Base-by-base conservation (phyloP, 192 early-diverging fungal genomes). In the Backusella australiensis region DNA sequence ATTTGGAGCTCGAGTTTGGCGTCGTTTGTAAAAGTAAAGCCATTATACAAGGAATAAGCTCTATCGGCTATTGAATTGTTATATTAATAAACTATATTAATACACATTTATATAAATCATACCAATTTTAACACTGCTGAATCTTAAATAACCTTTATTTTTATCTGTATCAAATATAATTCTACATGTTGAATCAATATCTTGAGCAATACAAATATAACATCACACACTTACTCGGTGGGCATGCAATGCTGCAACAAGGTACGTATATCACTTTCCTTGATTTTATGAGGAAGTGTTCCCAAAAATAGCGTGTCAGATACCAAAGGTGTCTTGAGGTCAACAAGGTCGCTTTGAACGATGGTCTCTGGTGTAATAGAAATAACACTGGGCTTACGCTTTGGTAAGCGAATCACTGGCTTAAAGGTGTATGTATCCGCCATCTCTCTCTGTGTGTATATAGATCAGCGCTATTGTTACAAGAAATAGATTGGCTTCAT, bases 11-110 rank as follows among this genome's bases (percentile, higher is more conserved):
- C 41, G 35, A 82, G 77, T 15, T 69, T 75, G 17, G 71, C 71
- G 42, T 74, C 72, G 44, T 77, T 75, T 7, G 75, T 65, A 56
- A 82, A 73, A 4, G 68, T 69, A 34, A 69, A 74, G 12, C 70
- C 70, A 68, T 86, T 82, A 52, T 81, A 84, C 8, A 84, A 53
- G 8, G 85, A 72, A 73, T 79, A 86, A 14, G 81, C 85, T 53
- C 71, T 79, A 32, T 79, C 77, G 35, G 77, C 77, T 79, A 79
- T 36, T 46, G 19, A 26, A 39, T 72, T 53, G 42, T 32, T 44
- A 44, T 38, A 71, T 36, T 19, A 71, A 26, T 41, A 29, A 39
- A 39, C 38, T 12, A 12, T 39, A 39, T 39, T 39, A 39, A 39
- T 8, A 39, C 11, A 7, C 11, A 39, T 39, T 2, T 15, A 15